Percentiles rank a stretch among this genome's conserved stretches.
Conservation (phyloP, 2,329 filamentous ascomycete genomes). For the Venturia nashicola region DNA sequence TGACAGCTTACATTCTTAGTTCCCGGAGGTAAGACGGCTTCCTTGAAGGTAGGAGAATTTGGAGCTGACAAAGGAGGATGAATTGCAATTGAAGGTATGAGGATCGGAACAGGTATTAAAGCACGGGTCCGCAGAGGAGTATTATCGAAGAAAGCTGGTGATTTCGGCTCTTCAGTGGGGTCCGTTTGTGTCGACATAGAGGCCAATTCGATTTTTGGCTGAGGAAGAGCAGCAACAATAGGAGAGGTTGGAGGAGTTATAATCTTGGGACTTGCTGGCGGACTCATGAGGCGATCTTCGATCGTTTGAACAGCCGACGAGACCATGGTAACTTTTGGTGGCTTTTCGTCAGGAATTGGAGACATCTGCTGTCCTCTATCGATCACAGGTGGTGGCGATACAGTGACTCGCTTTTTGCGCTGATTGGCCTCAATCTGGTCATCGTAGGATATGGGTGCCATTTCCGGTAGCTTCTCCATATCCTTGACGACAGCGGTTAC, state of each 20-base stretch:
- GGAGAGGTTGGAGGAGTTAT: conserved; percentile 26
- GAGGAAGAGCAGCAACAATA: conserved; percentile 24
- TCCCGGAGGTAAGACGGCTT: conserved; percentile 66
- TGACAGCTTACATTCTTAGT: conserved; percentile 77
- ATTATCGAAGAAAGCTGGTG: conserved; percentile 21
- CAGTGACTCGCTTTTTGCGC: conserved; percentile 51
- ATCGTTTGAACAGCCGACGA: conserved; percentile 52
- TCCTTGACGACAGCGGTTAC: conserved; percentile 15
- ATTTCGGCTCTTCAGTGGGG: conserved; percentile 20
- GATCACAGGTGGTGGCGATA: conserved; percentile 4
- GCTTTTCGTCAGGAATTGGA: conserved; percentile 8
- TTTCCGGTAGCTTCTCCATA: conserved; percentile 5
- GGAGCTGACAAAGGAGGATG: conserved; percentile 78
- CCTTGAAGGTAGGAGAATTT: conserved; percentile 51
- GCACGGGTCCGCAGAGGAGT: conserved; percentile 12
- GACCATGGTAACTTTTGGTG: conserved; percentile 38
- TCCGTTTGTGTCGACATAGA: conserved; percentile 52
- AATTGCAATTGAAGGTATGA: conserved; percentile 79
- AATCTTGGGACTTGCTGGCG: conserved; percentile 51
- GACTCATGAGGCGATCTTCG: conserved; percentile 47
- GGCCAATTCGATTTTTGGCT: conserved; percentile 31
- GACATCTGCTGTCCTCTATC: conserved; percentile 11
- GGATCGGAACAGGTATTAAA: conserved; percentile 24
- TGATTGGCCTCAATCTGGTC: conserved; percentile 59
- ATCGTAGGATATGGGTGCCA: neutral